Conservation (phyloP, 2,329 filamentous ascomycete genomes). For the Peltaster fructicola region DNA sequence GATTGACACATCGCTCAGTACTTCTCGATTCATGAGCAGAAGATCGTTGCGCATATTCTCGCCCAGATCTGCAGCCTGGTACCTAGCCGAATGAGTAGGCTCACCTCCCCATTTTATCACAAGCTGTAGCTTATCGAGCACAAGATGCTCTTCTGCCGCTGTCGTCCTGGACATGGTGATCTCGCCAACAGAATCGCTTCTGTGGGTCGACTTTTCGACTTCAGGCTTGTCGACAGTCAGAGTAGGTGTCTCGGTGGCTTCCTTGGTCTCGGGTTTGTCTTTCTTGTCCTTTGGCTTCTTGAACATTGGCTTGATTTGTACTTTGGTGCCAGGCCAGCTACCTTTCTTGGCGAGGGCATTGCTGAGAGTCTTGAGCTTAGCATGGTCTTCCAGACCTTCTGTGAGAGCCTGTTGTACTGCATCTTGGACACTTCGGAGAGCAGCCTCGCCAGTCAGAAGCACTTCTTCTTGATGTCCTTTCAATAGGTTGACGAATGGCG, state of each 20-base stretch:
- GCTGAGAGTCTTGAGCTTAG: conserved; percentile 69
- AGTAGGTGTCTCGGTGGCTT: conserved; percentile 5
- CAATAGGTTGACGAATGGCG: conserved; percentile 84
- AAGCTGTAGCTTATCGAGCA: conserved; percentile 87
- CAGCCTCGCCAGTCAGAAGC: conserved; percentile 77
- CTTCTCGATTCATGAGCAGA: conserved; percentile 77
- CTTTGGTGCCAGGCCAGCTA: conserved; percentile 86
- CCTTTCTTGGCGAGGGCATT: conserved; percentile 87
- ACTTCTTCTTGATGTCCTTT: conserved; percentile 96
- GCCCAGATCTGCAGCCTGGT: conserved; percentile 87
- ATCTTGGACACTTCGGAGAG: conserved; percentile 70
- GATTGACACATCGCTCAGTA: conserved; percentile 80
- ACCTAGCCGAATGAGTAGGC: conserved; percentile 89
- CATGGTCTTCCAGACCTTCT: conserved; percentile 64
- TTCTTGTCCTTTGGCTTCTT: conserved; percentile 54
- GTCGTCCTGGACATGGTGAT: conserved; percentile 88
- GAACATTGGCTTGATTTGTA: conserved; percentile 99
- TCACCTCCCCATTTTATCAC: conserved; percentile 99
- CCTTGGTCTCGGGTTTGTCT: conserved; percentile 15
- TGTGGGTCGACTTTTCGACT: conserved; percentile 20
- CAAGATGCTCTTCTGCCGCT: conserved; percentile 78
- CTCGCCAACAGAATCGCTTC: conserved; percentile 73
- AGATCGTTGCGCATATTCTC: conserved; percentile 93
- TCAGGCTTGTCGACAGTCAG: conserved; percentile 8
- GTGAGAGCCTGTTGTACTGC: conserved; percentile 69